Conservation (phyloP, 225 moss, liverwort and hornwort genomes). For the Bryoerythrophyllum caledonicum region DNA sequence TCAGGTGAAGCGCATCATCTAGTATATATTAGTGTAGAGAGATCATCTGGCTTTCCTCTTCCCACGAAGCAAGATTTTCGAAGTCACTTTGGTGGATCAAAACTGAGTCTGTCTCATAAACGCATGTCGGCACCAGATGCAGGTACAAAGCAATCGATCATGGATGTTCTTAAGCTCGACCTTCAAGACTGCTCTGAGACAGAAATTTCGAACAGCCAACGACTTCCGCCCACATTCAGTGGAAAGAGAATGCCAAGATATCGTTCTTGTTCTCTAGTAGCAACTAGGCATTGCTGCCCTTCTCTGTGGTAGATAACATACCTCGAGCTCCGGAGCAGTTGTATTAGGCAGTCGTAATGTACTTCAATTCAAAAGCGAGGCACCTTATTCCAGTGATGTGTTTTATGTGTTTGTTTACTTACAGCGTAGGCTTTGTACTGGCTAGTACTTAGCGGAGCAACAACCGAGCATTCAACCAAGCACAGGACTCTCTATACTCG, state of each 20-base stretch:
- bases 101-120: conserved; percentile 18
- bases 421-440: background rate
- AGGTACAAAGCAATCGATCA: conserved; percentile 9
- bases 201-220: conserved; percentile 16
- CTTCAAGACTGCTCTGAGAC: conserved; percentile 3
- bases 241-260: conserved; percentile 20
- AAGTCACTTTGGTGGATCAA: conserved; percentile 22
- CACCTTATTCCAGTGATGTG: background rate
- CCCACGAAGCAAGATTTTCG: conserved; percentile 21
- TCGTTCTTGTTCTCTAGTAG: conserved; percentile 12
- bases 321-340: conserved; percentile 25
- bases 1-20: conserved; percentile 15
- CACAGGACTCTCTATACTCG: background rate
- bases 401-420: conserved; percentile 6
- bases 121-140: conserved; percentile 23
- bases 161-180: conserved; percentile 23
- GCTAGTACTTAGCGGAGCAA: conserved; percentile 7
- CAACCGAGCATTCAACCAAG: conserved; percentile 19
- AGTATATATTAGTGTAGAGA: background rate
- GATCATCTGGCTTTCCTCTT: conserved; percentile 1
- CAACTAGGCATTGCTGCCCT: conserved; percentile 29
- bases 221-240: conserved; percentile 20
- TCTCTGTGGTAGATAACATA: conserved; percentile 15
- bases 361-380: conserved; percentile 13
- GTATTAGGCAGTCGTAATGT: conserved; percentile 18